Base-by-base conservation (phyloP, 2,329 filamentous ascomycete species). In the Cytospora chrysosperma region DNA sequence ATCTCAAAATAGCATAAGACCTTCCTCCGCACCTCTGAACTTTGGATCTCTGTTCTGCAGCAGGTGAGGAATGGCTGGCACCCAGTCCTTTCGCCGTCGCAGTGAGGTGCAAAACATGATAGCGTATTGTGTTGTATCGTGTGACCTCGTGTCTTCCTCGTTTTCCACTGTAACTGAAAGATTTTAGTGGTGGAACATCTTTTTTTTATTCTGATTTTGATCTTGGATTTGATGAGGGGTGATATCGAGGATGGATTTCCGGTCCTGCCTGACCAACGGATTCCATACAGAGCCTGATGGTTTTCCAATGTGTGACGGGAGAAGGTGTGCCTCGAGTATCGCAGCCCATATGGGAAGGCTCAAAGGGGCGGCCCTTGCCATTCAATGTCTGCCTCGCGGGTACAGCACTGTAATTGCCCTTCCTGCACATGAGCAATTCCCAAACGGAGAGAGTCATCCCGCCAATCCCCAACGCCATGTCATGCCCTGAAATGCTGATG, bases 41-140 rank as follows among this genome's bases (percentile, higher is more conserved):
- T 67, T 69, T 32, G 43, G 62, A 53, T 60, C 64, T 9, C 56
- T 56, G 17, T 65, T 64, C 7, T 67, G 63, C 19, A 71, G 67
- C 24, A 79, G 69, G 3, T 70, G 57, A 2, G 72, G 62, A 2
- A 75, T 69, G 0, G 67, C 71, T 0, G 73, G 40, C 4, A 71
- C 70, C 78, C 77, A 81, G 30, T 72, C 71, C 7, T 70, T 66
- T 28, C 75, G 75, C 53, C 72, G 72, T 26, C 76, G 72, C 2
- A 82, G 69, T 5, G 75, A 76, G 5, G 75, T 73, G 56, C 75
- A 79, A 65, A 80, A 77, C 70, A 78, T 75, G 13, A 49, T 56
- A 21, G 4, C 34, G 34, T 21, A 8, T 15, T 43, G 47, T 24
- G 6, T 21, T 24, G 9, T 24, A 4, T 47, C 21, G 6, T 12